Evolutionary conservation across 2,329 filamentous ascomycete genomes (phyloP), one percentile per base, ranked within the genome.

Genomic region (Phialophora verrucosa): DNA sequence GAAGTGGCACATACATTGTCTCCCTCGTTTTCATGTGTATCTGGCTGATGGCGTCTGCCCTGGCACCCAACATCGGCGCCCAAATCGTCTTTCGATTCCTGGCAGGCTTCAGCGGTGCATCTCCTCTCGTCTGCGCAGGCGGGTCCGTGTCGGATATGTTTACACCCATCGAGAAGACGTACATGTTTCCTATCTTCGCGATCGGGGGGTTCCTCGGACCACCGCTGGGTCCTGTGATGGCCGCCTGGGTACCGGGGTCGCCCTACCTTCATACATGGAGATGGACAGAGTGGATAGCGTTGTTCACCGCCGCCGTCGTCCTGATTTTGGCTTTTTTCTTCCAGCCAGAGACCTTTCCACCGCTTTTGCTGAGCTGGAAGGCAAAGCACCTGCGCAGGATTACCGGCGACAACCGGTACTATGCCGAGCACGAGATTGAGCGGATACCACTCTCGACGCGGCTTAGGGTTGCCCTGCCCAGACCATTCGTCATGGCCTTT

Each of bases 281-380:
- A 32, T 84, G 80, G 78, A 75, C 75, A 1, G 79, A 82, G 65
- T 83, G 82, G 81, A 74, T 78, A 1, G 79, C 76, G 0, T 68
- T 80, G 6, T 78, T 80, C 38, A 74, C 78, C 25, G 76, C 76
- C 11, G 75, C 71, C 1, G 58, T 75, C 0, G 66, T 78, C 1
- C 74, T 80, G 38, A 11, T 70, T 1, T 32, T 78, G 1, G 74
- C 79, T 2, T 58, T 84, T 1, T 66, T 83, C 1, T 80, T 82
- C 67, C 75, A 83, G 2, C 83, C 82, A 1, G 83, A 85, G 72
- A 85, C 83, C 0, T 84, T 83, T 69, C 75, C 79, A 4, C 81
- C 80, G 0, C 72, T 80, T 23, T 73, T 82, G 0, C 73, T 82
- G 2, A 75, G 77, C 25, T 82, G 80, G 80, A 82, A 81, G 71